These are phyloP conservation scores for Eragrostis curvula DNA, from an alignment of 176 grass and related monocot species.

Conservation along the genomic window DNA sequence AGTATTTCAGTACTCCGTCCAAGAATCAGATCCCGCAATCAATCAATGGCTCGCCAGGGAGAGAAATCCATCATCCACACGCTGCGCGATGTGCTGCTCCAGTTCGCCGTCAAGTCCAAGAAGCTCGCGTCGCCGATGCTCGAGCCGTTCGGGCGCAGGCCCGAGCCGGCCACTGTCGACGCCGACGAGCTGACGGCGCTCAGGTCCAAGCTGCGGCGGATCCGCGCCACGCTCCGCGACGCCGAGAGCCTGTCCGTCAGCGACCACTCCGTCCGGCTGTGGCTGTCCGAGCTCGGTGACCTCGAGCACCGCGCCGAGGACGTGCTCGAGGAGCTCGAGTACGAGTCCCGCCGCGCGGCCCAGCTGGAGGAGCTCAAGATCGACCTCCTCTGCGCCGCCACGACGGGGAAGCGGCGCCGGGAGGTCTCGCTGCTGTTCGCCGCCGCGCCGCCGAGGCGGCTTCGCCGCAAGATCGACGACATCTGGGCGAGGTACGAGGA, in stretches of 20 bases:
- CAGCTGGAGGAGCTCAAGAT: slow-evolving; percentile 50
- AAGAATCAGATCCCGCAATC: no score
- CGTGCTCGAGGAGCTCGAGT: slow-evolving; percentile 54
- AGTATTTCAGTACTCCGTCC: no score
- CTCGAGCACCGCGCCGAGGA: slow-evolving; percentile 44
- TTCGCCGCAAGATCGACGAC: slow-evolving; percentile 40
- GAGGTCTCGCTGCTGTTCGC: slow-evolving; percentile 35
- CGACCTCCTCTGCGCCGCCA: slow-evolving; percentile 19
- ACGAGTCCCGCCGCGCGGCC: slow-evolving; percentile 16
- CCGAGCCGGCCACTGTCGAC: slow-evolving; percentile 29
- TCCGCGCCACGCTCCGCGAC: slow-evolving; percentile 32
- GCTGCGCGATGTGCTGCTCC: slow-evolving; percentile 19
- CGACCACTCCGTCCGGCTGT: slow-evolving; percentile 35
- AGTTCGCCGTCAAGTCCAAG: slow-evolving; percentile 39
- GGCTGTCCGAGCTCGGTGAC: slow-evolving; percentile 54
- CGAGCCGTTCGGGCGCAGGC: slow-evolving; percentile 25
- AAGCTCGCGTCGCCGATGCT: slow-evolving; percentile 31
- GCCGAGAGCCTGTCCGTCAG: slow-evolving; percentile 17
- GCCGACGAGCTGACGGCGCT: slow-evolving; percentile 24
- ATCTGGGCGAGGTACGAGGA: slow-evolving; percentile 42
- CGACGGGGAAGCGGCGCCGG: slow-evolving; percentile 34
- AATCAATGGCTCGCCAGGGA: no score
- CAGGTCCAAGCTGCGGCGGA: slow-evolving; percentile 16
- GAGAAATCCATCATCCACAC: neutral
- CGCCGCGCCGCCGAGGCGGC: neutral